phyloP scores from a whole-genome alignment of 768 basidiomycete species.

The Leccinum obscurum region DNA sequence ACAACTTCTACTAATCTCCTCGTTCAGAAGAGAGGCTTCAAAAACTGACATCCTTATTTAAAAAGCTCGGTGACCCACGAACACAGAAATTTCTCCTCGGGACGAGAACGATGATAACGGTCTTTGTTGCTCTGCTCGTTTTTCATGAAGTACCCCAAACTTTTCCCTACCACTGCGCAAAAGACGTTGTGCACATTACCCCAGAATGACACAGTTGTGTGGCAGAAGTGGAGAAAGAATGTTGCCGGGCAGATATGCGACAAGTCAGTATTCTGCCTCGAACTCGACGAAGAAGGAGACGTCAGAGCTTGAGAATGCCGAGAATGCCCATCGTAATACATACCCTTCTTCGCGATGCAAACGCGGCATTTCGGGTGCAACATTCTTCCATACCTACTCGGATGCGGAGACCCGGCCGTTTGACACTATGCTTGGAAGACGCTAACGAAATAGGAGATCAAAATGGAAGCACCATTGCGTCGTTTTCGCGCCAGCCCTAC shows the following conservation, averaged over 20 bases:
- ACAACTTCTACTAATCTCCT: conserved; percentile 32
- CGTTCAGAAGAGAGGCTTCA: conserved; percentile 31
- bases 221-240: conserved; percentile 23
- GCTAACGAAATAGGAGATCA: too few species aligned
- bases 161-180: conserved; percentile 1
- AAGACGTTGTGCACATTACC: conserved; percentile 14
- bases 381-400: too few species aligned
- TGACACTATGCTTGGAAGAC: too few species aligned
- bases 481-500: too few species aligned
- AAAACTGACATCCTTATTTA: conserved; percentile 20
- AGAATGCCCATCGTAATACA: conserved; percentile 8
- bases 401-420: too few species aligned
- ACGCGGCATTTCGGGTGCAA: conserved; percentile 5
- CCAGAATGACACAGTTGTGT: conserved; percentile 24
- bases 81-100: conserved; percentile 13
- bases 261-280: conserved; percentile 3
- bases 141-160: conserved; percentile 8
- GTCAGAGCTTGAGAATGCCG: background rate
- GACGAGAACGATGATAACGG: conserved; percentile 19
- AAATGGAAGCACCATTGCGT: too few species aligned
- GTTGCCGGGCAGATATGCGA: conserved; percentile 14
- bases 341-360: conserved; percentile 22
- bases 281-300: background rate
- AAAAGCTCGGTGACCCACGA: conserved; percentile 12
- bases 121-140: conserved; percentile 16